These are phyloP conservation scores for Pelagophyceae sp. DNA, from an alignment of 352 stramenopile species.

Conservation along the genomic window DNA sequence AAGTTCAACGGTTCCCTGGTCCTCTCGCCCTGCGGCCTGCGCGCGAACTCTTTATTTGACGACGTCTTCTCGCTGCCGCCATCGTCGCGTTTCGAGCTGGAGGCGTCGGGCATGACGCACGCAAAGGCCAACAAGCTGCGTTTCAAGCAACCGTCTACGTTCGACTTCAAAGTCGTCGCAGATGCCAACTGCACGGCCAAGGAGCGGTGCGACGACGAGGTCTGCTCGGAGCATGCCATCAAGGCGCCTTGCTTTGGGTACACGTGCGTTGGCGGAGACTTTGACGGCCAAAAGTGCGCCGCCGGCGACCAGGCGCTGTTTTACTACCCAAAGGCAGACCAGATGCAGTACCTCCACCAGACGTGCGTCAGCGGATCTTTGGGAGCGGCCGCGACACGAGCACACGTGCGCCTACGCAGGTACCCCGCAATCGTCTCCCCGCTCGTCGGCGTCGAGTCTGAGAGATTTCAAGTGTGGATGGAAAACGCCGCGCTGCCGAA, in stretches of 20 bases:
- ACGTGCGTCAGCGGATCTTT: no score
- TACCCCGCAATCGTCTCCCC: slow-evolving; percentile 57
- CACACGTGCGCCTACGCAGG: no score
- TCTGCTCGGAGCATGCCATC: neutral
- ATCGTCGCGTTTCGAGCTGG: slow-evolving; percentile 46
- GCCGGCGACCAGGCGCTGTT: neutral
- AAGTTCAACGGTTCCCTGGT: slow-evolving; percentile 54
- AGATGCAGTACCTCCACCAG: slow-evolving; percentile 52
- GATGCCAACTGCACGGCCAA: slow-evolving; percentile 49
- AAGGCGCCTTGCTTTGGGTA: neutral
- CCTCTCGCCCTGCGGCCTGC: slow-evolving; percentile 95
- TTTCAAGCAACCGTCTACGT: slow-evolving; percentile 82
- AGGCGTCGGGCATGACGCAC: slow-evolving; percentile 92
- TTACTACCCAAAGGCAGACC: neutral
- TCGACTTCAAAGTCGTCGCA: slow-evolving; percentile 45
- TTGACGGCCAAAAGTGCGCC: neutral
- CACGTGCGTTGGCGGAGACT: neutral
- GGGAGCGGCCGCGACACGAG: no score
- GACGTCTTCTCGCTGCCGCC: slow-evolving; percentile 54
- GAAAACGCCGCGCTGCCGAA: slow-evolving; percentile 86
- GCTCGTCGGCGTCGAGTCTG: slow-evolving; percentile 82
- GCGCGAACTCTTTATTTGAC: slow-evolving; percentile 98
- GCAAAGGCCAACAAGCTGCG: slow-evolving; percentile 84
- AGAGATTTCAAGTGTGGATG: slow-evolving; percentile 99
- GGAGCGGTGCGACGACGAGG: slow-evolving; percentile 54